phyloP scores from a whole-genome alignment of 192 early-diverging fungal species.

The Backusella psychrophila region DNA sequence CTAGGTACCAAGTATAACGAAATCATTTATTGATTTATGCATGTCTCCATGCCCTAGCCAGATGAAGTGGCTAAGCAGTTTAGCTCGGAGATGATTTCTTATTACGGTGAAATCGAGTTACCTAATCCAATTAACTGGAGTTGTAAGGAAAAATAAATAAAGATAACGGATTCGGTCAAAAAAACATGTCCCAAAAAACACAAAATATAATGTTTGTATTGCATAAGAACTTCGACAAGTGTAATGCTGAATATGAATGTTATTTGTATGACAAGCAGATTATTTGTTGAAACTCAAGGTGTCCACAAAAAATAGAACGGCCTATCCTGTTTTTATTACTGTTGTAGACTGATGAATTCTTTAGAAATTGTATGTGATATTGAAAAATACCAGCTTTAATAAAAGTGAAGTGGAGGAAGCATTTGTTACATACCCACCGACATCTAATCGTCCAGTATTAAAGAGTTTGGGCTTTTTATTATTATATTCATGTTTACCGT shows the following conservation, averaged over 20 bases:
- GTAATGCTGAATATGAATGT: neutral
- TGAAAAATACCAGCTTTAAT: neutral
- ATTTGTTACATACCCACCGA: too few species aligned
- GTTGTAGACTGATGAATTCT: too few species aligned
- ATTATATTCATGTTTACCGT: neutral
- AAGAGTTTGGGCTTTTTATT: neutral
- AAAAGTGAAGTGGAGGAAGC: too few species aligned
- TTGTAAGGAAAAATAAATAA: neutral
- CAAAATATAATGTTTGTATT: neutral
- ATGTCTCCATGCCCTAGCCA: too few species aligned
- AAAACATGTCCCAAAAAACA: neutral
- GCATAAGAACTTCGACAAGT: neutral
- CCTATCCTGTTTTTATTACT: neutral
- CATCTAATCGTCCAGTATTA: neutral
- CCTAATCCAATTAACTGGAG: neutral
- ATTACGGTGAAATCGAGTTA: neutral
- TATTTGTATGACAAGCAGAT: neutral
- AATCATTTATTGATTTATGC: too few species aligned
- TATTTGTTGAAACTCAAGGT: neutral
- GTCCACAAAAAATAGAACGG: neutral
- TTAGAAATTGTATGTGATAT: neutral
- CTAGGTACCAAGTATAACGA: too few species aligned
- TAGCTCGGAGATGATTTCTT: slow-evolving; percentile 1
- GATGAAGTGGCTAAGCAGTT: neutral
- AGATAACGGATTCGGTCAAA: neutral